Evolutionary conservation across 768 basidiomycete species (phyloP).

Genomic region (Fomitopsis pulvina): DNA sequence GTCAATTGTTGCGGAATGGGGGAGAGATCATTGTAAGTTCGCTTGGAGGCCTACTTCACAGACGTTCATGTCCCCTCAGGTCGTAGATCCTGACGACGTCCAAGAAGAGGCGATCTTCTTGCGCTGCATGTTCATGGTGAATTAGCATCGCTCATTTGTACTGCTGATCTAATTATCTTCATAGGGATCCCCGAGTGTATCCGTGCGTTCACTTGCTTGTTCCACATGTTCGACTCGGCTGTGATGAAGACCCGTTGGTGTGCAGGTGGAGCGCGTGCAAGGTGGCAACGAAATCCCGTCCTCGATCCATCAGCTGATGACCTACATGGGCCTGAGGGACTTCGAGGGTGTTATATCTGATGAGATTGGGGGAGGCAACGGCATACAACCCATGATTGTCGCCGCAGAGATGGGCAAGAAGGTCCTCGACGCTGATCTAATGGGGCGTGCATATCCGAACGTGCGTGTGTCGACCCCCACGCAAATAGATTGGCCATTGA

Average conservation of each 20-base stretch:
- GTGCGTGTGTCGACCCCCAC: no score
- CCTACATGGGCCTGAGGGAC: constrained; percentile 18
- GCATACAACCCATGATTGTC: constrained; percentile 25
- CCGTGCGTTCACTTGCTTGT: constrained; percentile 6
- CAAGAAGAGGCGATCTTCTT: constrained; percentile 30
- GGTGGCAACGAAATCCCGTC: constrained; percentile 20
- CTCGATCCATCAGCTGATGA: constrained; percentile 16
- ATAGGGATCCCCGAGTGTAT: constrained; percentile 22
- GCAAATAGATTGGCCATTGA: background rate
- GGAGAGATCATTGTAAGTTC: constrained; percentile 14
- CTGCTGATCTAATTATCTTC: background rate
- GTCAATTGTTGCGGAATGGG: constrained; percentile 48
- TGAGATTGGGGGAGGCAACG: constrained; percentile 40
- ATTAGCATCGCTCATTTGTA: background rate
- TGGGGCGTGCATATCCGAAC: constrained; percentile 30
- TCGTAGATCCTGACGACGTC: constrained; percentile 29
- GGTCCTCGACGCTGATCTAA: constrained; percentile 32
- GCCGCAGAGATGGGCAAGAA: constrained; percentile 22
- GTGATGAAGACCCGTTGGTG: background rate
- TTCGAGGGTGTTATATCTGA: constrained; percentile 18
- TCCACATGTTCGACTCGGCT: background rate
- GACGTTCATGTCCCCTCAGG: constrained; percentile 6
- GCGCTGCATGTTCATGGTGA: constrained; percentile 22
- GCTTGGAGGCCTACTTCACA: no score
- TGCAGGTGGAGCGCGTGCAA: constrained; percentile 20